Base-by-base conservation (phyloP, 192 early-diverging fungal genomes). In the Umbelopsis isabellina region DNA sequence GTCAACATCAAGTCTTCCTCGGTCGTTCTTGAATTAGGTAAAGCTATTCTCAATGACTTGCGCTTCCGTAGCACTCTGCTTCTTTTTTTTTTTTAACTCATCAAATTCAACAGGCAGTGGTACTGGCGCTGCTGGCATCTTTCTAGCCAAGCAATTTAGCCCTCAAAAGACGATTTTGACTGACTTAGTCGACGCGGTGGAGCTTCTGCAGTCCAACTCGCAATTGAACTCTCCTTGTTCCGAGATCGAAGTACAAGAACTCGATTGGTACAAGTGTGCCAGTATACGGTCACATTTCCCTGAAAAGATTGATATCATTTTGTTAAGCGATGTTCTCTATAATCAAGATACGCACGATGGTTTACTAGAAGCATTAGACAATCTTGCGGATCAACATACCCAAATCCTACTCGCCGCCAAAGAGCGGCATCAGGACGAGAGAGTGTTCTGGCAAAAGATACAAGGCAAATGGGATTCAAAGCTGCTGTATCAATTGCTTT, bases 281-380 rank as follows among this genome's bases (percentile, higher is more conserved):
- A 11, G 13, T 35, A 13, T 61, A 18, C 55, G 55, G 30, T 35
- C 23, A 8, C 33, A 25, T 11, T 33, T 61, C 6, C 58, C 67
- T 23, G 16, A 22, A 22, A 41, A 65, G 25, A 51, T 72, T 25
- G 70, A 77, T 45, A 20, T 72, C 25, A 65, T 77, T 18, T 55
- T 77, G 37, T 65, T 77, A 46, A 72, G 71, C 9, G 75, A 77
- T 66, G 75, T 77, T 13, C 48, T 77, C 4, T 77, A 77, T 41
- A 77, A 77, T 18, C 75, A 77, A 66, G 66, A 46, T 18, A 72
- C 67, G 15, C 75, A 77, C 27, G 75, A 77, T 48, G 67, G 72
- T 41, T 23, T 77, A 37, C 27, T 77, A 21, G 75, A 77, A n/a
- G 69, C 75, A 22, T 37, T 77, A 35, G 64, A 66, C 12, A 51